Conservation (phyloP, 2,329 filamentous ascomycete species). For the Sporothrix pallida region DNA sequence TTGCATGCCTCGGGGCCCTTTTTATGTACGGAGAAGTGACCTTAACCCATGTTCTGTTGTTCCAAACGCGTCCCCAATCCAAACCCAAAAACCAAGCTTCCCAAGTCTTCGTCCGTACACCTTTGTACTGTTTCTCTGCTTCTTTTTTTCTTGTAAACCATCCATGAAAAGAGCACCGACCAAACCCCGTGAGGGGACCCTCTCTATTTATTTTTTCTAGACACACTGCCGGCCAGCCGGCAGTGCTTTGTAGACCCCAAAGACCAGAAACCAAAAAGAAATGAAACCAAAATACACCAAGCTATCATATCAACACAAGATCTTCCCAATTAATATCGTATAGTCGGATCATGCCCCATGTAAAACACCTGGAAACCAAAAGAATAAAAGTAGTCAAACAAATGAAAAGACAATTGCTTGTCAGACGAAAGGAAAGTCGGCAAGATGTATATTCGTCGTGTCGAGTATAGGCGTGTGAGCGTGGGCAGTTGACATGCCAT, state of each 20-base stretch:
- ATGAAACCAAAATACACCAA: no score
- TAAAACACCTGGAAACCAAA: constrained; percentile 5
- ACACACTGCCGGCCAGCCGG: constrained; percentile 25
- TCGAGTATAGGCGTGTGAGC: neutral
- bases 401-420: neutral
- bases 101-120: neutral
- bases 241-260: neutral
- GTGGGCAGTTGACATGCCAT: neutral
- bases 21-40: constrained; percentile 5
- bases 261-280: neutral
- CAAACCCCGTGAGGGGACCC: constrained; percentile 32
- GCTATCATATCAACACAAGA: constrained; percentile 5
- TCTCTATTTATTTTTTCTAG: constrained; percentile 27
- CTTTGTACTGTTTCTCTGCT: no score
- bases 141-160: neutral
- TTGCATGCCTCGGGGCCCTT: neutral
- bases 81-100: neutral
- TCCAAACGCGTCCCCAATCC: neutral
- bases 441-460: neutral
- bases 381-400: neutral
- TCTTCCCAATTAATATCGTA: neutral
- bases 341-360: neutral
- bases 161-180: neutral
- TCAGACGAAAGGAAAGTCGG: neutral
- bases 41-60: neutral